Conservation (phyloP, 1,284 basidiomycete genomes). For the Mycena citricolor region DNA sequence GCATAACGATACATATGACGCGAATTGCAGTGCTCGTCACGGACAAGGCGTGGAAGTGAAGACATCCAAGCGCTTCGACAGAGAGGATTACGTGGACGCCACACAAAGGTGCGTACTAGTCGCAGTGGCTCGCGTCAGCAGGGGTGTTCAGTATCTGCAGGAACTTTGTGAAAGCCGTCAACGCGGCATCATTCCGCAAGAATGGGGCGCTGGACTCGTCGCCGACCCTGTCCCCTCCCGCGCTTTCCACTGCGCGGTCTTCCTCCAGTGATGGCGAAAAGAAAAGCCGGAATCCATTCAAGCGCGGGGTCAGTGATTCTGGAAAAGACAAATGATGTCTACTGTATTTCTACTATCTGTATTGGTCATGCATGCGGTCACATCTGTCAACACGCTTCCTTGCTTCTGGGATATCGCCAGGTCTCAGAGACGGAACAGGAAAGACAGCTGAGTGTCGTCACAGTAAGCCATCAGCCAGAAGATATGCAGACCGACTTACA, state of each 20-base stretch:
- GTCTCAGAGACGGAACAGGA: no score
- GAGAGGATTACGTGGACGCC: slow-evolving; percentile 66
- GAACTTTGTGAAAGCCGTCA: slow-evolving; percentile 41
- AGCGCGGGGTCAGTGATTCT: slow-evolving; percentile 1
- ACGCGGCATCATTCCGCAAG: slow-evolving; percentile 35
- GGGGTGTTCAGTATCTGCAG: slow-evolving; percentile 25
- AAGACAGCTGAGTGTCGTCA: no score
- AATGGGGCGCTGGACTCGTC: slow-evolving; percentile 4
- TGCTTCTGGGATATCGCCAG: no score
- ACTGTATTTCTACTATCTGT: no score
- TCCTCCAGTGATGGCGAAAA: slow-evolving; percentile 30
- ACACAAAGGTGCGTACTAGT: slow-evolving; percentile 57
- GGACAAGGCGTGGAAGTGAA: slow-evolving; percentile 57
- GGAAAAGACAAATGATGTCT: no score
- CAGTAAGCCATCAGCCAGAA: not conserved
- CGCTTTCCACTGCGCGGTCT: slow-evolving; percentile 2
- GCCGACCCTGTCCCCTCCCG: not conserved
- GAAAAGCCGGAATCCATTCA: slow-evolving; percentile 15
- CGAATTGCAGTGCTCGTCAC: slow-evolving; percentile 39
- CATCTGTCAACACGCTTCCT: no score
- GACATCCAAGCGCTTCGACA: slow-evolving; percentile 54
- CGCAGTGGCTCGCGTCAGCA: not conserved
- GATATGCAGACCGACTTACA: slow-evolving; percentile 47
- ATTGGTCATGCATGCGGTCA: no score
- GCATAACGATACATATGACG: slow-evolving; percentile 54